phyloP scores from a whole-genome alignment of 805 yeast species.

The Wickerhamomyces sydowiorum region DNA sequence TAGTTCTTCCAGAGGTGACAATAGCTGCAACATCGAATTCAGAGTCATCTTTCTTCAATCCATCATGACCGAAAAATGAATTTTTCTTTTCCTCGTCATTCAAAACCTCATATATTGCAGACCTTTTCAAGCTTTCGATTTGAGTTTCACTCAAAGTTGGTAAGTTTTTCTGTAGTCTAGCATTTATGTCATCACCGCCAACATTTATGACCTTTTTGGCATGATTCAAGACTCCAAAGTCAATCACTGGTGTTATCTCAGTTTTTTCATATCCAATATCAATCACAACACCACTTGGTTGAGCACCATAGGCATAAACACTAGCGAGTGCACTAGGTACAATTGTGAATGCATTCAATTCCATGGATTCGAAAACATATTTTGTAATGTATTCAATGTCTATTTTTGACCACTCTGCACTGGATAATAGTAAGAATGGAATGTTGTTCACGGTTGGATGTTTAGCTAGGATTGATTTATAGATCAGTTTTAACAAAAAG shows the following conservation, averaged over 20 bases:
- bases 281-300: conserved; percentile 64
- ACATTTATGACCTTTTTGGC: conserved; percentile 40
- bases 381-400: conserved; percentile 67
- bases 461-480: conserved; percentile 36
- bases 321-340: conserved; percentile 65
- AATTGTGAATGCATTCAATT: conserved; percentile 66
- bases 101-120: conserved; percentile 74
- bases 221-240: conserved; percentile 55
- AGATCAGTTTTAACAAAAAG: conserved; percentile 44
- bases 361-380: conserved; percentile 68
- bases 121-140: conserved; percentile 68
- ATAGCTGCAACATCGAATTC: conserved; percentile 87
- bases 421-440: conserved; percentile 64
- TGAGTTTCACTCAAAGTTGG: conserved; percentile 54
- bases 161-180: conserved; percentile 42
- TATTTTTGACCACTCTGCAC: conserved; percentile 62
- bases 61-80: conserved; percentile 57
- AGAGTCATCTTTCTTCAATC: conserved; percentile 45
- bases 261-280: conserved; percentile 76
- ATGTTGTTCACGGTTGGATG: conserved; percentile 37
- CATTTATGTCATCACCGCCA: conserved; percentile 68
- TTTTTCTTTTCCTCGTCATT: conserved; percentile 58
- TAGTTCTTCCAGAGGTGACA: conserved; percentile 70
- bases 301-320: conserved; percentile 65
- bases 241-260: conserved; percentile 76